phyloP scores from a whole-genome alignment of 768 basidiomycete genomes.

The Boletales sp. region DNA sequence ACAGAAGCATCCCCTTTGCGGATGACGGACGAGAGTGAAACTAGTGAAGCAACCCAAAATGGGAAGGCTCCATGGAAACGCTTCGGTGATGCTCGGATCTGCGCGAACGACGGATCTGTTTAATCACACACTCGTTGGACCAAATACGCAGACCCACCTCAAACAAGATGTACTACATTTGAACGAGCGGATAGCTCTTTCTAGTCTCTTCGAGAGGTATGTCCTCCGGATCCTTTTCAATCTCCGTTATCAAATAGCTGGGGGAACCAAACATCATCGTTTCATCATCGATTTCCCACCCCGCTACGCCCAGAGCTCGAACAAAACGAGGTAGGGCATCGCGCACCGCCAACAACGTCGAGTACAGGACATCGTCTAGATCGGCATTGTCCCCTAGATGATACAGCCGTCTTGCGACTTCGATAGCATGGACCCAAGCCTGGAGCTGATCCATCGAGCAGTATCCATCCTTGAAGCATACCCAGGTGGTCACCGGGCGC shows the following conservation, averaged over 20 bases:
- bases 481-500: slow-evolving; percentile 27
- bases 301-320: slow-evolving; percentile 18
- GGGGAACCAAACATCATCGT: slow-evolving; percentile 30
- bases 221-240: not conserved
- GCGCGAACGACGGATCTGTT: too few relatives aligned
- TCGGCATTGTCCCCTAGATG: not conserved
- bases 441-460: slow-evolving; percentile 46
- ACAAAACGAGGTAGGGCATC: slow-evolving; percentile 17
- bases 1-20: too few relatives aligned
- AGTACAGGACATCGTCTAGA: slow-evolving; percentile 5
- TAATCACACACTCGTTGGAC: too few relatives aligned
- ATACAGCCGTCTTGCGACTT: slow-evolving; percentile 11
- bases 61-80: too few relatives aligned
- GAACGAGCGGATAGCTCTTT: slow-evolving; percentile 1
- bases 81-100: too few relatives aligned
- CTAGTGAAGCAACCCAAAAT: too few relatives aligned
- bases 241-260: slow-evolving; percentile 17
- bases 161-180: too few relatives aligned
- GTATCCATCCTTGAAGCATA: slow-evolving; percentile 52
- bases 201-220: slow-evolving; percentile 5
- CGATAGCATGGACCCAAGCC: slow-evolving; percentile 44
- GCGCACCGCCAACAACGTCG: slow-evolving; percentile 11
- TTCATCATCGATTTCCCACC: slow-evolving; percentile 38
- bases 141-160: too few relatives aligned
- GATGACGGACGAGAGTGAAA: too few relatives aligned